Conservation (phyloP, 192 early-diverging fungal species). For the Coemansia sp. region DNA sequence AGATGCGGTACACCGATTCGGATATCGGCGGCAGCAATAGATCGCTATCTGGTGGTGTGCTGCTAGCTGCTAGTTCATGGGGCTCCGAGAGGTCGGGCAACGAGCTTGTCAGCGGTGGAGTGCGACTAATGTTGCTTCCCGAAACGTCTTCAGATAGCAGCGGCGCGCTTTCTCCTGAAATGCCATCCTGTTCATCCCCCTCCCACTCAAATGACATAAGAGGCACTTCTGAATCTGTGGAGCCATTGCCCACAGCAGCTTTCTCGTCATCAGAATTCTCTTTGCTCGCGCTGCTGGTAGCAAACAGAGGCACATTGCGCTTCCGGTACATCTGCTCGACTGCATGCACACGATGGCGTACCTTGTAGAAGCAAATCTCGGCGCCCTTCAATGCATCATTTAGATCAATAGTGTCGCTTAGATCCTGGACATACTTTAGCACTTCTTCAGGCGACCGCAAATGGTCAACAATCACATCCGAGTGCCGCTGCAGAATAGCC, state of each 20-base stretch:
- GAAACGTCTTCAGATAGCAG: neutral
- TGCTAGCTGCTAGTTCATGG: neutral
- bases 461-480: constrained; percentile 75
- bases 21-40: constrained; percentile 32
- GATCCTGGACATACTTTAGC: constrained; percentile 89
- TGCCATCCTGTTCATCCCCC: constrained; percentile 10
- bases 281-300: neutral
- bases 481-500: constrained; percentile 89
- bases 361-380: constrained; percentile 67
- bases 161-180: neutral
- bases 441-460: constrained; percentile 87
- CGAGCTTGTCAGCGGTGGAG: constrained; percentile 10
- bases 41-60: neutral
- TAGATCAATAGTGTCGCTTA: constrained; percentile 72
- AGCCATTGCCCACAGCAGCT: neutral
- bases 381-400: constrained; percentile 75
- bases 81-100: neutral
- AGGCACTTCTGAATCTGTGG: constrained; percentile 28
- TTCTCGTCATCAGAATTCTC: neutral
- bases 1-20: neutral
- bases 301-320: constrained; percentile 23
- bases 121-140: constrained; percentile 8
- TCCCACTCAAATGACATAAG: constrained; percentile 40
- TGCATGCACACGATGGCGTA: constrained; percentile 33
- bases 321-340: constrained; percentile 26